A percentile compares a stretch with the other conserved stretches of the same genome.
Evolutionary conservation across 169 alveolate genomes (phyloP).

Genomic region (Plasmodium gonderi): DNA sequence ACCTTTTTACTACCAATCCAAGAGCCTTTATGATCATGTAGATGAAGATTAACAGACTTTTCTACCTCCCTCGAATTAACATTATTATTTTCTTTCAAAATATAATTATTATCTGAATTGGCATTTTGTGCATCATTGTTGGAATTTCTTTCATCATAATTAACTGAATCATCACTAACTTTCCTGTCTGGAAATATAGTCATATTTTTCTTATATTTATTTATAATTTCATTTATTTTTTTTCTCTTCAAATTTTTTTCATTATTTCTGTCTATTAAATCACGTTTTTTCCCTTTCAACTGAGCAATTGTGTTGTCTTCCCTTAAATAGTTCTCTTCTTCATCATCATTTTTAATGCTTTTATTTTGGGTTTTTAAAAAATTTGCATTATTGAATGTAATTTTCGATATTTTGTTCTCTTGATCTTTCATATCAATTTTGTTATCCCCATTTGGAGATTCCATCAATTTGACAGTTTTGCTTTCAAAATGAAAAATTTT

Average conservation of each 20-base stretch:
- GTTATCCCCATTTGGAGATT: background rate
- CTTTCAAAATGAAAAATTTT: background rate
- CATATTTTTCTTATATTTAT: slow-evolving; percentile 65
- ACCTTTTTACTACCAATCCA: background rate
- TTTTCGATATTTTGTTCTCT: background rate
- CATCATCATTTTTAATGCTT: background rate
- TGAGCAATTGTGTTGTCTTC: background rate
- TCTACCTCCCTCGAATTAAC: background rate
- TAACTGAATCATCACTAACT: background rate
- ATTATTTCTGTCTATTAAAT: background rate
- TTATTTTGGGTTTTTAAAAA: background rate
- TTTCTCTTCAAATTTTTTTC: slow-evolving; percentile 44
- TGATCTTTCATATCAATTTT: background rate
- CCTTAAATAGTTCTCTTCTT: background rate
- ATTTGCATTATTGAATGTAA: background rate
- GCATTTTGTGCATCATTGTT: background rate
- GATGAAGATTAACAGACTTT: background rate
- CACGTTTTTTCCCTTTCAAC: background rate
- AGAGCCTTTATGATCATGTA: background rate
- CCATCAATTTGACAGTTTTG: background rate
- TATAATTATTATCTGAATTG: background rate
- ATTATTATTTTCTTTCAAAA: background rate
- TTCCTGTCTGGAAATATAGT: background rate
- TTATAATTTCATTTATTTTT: slow-evolving; percentile 75
- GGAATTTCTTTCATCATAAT: background rate